Evolutionary conservation across 768 basidiomycete genomes (phyloP).

Genomic region (Chiua virens): DNA sequence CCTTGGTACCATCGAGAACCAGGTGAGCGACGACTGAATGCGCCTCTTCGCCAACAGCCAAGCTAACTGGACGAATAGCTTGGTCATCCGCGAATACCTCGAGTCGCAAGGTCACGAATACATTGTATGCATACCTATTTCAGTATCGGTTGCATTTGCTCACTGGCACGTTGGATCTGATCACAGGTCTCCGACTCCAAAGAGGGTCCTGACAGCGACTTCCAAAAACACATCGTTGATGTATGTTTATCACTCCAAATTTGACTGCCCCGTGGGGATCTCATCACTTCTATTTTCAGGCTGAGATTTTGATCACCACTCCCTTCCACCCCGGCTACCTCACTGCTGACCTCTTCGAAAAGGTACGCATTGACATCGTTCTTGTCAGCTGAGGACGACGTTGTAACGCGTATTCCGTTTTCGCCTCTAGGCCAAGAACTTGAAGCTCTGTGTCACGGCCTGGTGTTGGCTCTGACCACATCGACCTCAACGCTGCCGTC

Average conservation of each 20-base stretch:
- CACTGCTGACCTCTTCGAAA: slow-evolving; percentile 68
- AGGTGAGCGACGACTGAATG: slow-evolving; percentile 39
- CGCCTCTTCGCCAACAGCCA: not conserved
- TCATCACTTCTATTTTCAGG: slow-evolving; percentile 38
- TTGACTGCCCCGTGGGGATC: slow-evolving; percentile 9
- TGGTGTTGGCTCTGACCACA: slow-evolving; percentile 86
- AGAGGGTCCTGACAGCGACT: slow-evolving; percentile 77
- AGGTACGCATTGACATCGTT: slow-evolving; percentile 39
- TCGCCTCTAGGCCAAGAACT: slow-evolving; percentile 66
- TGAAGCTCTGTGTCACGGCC: slow-evolving; percentile 89
- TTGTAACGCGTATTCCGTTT: not conserved
- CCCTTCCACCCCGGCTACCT: slow-evolving; percentile 88
- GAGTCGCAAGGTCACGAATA: slow-evolving; percentile 72
- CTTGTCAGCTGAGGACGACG: not conserved
- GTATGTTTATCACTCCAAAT: slow-evolving; percentile 40
- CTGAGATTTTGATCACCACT: slow-evolving; percentile 79
- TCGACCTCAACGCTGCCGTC: slow-evolving; percentile 85
- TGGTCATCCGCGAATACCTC: slow-evolving; percentile 69
- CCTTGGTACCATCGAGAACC: slow-evolving; percentile 79
- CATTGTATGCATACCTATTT: slow-evolving; percentile 44
- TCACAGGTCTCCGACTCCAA: slow-evolving; percentile 74
- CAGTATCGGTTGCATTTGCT: not conserved
- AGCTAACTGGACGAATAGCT: slow-evolving; percentile 45
- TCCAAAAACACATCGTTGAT: slow-evolving; percentile 81
- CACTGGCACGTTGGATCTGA: slow-evolving; percentile 5